Conservation (phyloP, 176 grass and related monocot genomes). For the sorghum (Sorghum bicolor) region DNA sequence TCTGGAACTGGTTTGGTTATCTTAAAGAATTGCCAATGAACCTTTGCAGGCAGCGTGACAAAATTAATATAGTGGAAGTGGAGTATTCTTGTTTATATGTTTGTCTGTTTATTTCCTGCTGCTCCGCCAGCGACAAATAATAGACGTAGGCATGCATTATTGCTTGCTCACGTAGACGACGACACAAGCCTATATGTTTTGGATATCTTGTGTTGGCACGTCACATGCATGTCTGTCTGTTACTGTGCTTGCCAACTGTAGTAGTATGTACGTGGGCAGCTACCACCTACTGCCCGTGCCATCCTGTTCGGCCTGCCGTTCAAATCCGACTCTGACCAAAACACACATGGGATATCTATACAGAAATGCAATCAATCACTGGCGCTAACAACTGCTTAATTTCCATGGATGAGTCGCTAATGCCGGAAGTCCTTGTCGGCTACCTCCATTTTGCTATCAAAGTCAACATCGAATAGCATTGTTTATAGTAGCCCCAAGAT, state of each 20-base stretch:
- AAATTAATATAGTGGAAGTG: not conserved
- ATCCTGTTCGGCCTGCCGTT: not conserved
- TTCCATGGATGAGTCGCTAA: not conserved
- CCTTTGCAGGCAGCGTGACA: not conserved
- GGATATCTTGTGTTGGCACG: not conserved
- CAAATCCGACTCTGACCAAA: not conserved
- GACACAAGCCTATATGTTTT: too few species aligned
- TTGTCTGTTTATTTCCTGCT: too few species aligned
- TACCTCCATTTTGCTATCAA: not conserved
- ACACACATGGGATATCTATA: not conserved
- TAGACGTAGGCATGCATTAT: not conserved
- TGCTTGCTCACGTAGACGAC: not conserved
- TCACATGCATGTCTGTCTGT: not conserved
- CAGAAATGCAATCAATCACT: not conserved
- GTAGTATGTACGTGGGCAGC: not conserved
- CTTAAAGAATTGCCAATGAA: not conserved
- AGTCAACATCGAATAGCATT: too few species aligned
- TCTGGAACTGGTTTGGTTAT: not conserved
- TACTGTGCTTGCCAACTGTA: not conserved
- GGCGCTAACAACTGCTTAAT: not conserved
- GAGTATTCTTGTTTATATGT: not conserved
- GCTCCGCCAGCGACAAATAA: not conserved
- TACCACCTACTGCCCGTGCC: not conserved
- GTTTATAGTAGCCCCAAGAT: too few species aligned
- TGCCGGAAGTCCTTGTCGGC: not conserved